These are phyloP conservation scores for Tolypocladium tropicale DNA, from an alignment of 2,329 filamentous ascomycete species.

Conservation along the genomic window DNA sequence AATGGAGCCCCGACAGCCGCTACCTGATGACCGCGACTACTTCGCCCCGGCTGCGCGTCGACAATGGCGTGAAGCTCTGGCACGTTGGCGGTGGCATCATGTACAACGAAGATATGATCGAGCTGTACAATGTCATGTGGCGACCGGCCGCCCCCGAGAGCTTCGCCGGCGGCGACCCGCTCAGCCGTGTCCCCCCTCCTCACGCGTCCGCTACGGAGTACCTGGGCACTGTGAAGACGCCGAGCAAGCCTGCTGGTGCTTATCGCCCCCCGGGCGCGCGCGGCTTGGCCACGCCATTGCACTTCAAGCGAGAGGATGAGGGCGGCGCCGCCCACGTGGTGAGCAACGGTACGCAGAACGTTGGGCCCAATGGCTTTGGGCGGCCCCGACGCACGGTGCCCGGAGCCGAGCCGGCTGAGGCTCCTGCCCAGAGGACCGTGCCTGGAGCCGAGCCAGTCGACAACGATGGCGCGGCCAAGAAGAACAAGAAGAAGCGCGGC, in stretches of 20 bases:
- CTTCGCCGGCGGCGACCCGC: constrained; percentile 55
- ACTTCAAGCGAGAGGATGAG: constrained; percentile 97
- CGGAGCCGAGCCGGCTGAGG: constrained; percentile 66
- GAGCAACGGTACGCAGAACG: constrained; percentile 66
- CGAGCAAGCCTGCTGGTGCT: constrained; percentile 92
- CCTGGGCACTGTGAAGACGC: constrained; percentile 79
- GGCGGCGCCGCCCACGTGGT: constrained; percentile 79
- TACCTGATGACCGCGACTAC: constrained; percentile 98
- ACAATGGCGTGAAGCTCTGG: constrained; percentile 94
- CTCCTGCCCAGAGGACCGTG: constrained; percentile 57
- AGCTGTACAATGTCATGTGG: constrained; percentile 88
- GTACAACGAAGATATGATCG: constrained; percentile 92
- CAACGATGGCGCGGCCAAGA: constrained; percentile 66
- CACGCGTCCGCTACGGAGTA: constrained; percentile 78
- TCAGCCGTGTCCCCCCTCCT: constrained; percentile 63
- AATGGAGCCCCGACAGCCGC: constrained; percentile 93
- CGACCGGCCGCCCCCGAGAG: constrained; percentile 59
- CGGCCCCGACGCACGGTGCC: constrained; percentile 68
- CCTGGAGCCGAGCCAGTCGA: constrained; percentile 52
- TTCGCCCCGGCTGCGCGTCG: constrained; percentile 85
- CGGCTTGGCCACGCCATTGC: constrained; percentile 76
- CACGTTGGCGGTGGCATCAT: constrained; percentile 80
- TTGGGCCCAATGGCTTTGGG: constrained; percentile 71
- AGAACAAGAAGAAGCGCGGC: constrained; percentile 96
- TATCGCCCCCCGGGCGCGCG: constrained; percentile 92